Percentiles rank a stretch among this genome's conserved stretches.
Evolutionary conservation across 75 land plant species (phyloP).

Genomic region (Sequoia sempervirens): DNA sequence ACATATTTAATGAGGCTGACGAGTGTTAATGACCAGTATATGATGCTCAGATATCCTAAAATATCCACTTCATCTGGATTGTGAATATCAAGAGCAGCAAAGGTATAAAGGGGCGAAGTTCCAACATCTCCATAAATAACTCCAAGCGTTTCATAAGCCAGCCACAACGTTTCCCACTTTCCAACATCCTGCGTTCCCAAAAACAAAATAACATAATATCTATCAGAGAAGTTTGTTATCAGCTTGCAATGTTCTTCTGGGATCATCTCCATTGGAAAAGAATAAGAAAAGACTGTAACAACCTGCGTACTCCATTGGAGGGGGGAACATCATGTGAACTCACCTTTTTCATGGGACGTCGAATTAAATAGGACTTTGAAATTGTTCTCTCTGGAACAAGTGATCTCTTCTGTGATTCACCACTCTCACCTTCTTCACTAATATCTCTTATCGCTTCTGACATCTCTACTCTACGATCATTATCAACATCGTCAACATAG

Average conservation of each 20-base stretch:
- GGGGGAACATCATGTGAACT: not conserved
- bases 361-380: not conserved
- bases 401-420: not conserved
- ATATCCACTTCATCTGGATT: constrained; percentile 34
- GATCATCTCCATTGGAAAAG: no score
- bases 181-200: constrained; percentile 14
- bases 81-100: constrained; percentile 27
- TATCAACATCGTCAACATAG: not conserved
- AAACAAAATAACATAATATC: not conserved
- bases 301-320: no score
- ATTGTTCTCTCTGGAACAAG: not conserved
- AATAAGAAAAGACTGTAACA: no score
- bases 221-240: no score
- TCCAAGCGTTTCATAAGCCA: constrained; percentile 62
- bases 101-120: constrained; percentile 61
- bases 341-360: not conserved
- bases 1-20: constrained; percentile 48
- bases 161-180: constrained; percentile 23
- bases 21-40: constrained; percentile 51
- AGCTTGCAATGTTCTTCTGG: no score
- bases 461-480: not conserved
- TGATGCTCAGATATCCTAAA: constrained; percentile 40
- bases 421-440: not conserved
- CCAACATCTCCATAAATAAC: constrained; percentile 56
- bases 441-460: not conserved